Evolutionary conservation across 2,329 filamentous ascomycete genomes (phyloP).

Genomic region (Aureobasidium sp.): DNA sequence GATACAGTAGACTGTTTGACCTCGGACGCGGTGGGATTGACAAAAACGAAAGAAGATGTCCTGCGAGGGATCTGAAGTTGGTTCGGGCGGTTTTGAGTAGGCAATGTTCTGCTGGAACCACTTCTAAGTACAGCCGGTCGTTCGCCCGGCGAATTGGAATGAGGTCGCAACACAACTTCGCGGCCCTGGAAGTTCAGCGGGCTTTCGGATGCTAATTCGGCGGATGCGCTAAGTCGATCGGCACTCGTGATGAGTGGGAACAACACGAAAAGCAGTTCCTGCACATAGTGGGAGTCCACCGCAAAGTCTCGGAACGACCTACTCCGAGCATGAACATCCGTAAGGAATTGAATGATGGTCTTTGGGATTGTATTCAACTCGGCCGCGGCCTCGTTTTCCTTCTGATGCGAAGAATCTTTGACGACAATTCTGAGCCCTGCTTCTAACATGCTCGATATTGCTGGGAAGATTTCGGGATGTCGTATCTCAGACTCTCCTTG

Average conservation of each 20-base stretch:
- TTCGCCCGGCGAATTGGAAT: constrained; percentile 51
- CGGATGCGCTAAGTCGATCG: constrained; percentile 73
- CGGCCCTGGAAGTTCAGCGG: constrained; percentile 76
- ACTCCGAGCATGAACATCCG: constrained; percentile 70
- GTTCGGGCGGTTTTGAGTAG: constrained; percentile 15
- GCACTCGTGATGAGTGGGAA: constrained; percentile 85
- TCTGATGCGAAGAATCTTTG: constrained; percentile 20
- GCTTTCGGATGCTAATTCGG: constrained; percentile 77
- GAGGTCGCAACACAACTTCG: constrained; percentile 73
- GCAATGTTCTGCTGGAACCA: constrained; percentile 34
- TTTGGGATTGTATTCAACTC: constrained; percentile 54
- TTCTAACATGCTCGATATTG: constrained; percentile 81
- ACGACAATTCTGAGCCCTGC: constrained; percentile 67
- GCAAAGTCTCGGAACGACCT: constrained; percentile 75
- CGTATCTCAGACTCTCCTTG: constrained; percentile 55
- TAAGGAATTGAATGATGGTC: constrained; percentile 69
- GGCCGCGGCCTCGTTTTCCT: constrained; percentile 40
- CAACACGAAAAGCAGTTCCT: constrained; percentile 67
- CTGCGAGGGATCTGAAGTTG: constrained; percentile 61
- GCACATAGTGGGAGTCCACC: constrained; percentile 68
- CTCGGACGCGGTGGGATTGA: constrained; percentile 59
- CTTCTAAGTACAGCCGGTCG: constrained; percentile 65
- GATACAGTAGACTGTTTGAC: constrained; percentile 47
- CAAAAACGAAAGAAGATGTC: constrained; percentile 83
- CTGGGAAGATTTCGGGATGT: constrained; percentile 68